These are phyloP conservation scores for Neurospora sp. DNA, from an alignment of 2,329 filamentous ascomycete genomes.

Conservation along the genomic window DNA sequence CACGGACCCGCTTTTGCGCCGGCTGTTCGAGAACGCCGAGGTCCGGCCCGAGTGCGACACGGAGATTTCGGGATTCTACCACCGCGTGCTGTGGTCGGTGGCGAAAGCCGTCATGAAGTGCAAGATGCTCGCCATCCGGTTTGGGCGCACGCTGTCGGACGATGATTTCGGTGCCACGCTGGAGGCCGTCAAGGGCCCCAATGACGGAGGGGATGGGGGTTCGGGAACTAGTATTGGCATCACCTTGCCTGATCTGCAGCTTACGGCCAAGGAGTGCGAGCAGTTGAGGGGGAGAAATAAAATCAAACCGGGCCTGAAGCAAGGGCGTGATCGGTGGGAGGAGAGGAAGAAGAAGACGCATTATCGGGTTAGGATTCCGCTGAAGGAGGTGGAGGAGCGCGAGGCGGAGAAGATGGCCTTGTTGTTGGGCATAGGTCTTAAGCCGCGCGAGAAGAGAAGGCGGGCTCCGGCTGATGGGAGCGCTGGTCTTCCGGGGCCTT, in stretches of 20 bases:
- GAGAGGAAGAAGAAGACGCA: conserved; percentile 18
- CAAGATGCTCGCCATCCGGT: conserved; percentile 63
- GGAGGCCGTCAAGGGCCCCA: conserved; percentile 13
- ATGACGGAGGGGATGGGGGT: conserved; percentile 15
- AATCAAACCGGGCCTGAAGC: conserved; percentile 19
- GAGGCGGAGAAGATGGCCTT: conserved; percentile 19
- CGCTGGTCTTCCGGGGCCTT: neutral
- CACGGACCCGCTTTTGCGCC: conserved; percentile 62
- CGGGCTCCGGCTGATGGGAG: neutral
- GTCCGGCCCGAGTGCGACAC: conserved; percentile 49
- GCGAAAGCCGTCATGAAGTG: conserved; percentile 79
- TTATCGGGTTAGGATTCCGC: conserved; percentile 18
- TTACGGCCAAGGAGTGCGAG: conserved; percentile 27
- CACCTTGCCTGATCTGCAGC: conserved; percentile 28
- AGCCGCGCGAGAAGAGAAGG: conserved; percentile 9
- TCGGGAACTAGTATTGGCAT: conserved; percentile 25
- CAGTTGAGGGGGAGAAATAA: conserved; percentile 23
- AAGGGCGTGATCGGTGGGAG: conserved; percentile 11
- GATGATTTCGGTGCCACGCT: conserved; percentile 36
- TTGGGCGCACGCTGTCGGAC: conserved; percentile 40
- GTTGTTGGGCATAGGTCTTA: conserved; percentile 5
- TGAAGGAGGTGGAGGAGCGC: conserved; percentile 17
- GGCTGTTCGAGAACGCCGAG: conserved; percentile 54
- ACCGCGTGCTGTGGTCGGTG: conserved; percentile 72
- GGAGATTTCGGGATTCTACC: conserved; percentile 70